phyloP scores from a whole-genome alignment of 345 rosid species.

The Nephelium lappaceum region DNA sequence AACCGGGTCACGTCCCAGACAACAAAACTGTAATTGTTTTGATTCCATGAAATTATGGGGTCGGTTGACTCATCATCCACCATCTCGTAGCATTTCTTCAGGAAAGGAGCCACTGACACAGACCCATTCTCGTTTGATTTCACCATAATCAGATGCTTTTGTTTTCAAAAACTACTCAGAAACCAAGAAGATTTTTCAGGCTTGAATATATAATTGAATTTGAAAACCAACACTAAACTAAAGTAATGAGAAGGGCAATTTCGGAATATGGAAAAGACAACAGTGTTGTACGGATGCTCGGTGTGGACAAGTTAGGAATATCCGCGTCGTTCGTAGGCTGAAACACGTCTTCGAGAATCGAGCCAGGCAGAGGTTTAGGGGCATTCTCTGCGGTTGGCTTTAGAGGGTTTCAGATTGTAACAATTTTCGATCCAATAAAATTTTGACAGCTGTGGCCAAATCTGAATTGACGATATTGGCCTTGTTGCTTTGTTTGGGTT shows the following conservation, averaged over 20 bases:
- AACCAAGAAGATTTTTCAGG: background rate
- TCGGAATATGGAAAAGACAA: background rate
- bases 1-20: slow-evolving; percentile 65
- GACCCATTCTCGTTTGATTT: slow-evolving; percentile 52
- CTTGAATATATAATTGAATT: too few relatives aligned
- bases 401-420: too few relatives aligned
- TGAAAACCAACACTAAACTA: background rate
- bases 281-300: background rate
- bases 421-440: too few relatives aligned
- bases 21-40: slow-evolving; percentile 50
- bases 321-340: background rate
- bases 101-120: slow-evolving; percentile 63
- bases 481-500: background rate
- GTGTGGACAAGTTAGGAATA: background rate
- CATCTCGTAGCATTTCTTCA: slow-evolving; percentile 88
- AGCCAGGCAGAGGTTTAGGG: too few relatives aligned
- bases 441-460: background rate
- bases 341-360: too few relatives aligned
- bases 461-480: background rate
- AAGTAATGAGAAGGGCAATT: background rate
- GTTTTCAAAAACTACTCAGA: background rate
- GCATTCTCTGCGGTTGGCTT: too few relatives aligned
- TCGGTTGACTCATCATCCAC: slow-evolving; percentile 70
- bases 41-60: slow-evolving; percentile 69
- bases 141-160: slow-evolving; percentile 43